These are phyloP conservation scores for Vachellia collinsii DNA, from an alignment of 306 rosid genomes.

Conservation along the genomic window DNA sequence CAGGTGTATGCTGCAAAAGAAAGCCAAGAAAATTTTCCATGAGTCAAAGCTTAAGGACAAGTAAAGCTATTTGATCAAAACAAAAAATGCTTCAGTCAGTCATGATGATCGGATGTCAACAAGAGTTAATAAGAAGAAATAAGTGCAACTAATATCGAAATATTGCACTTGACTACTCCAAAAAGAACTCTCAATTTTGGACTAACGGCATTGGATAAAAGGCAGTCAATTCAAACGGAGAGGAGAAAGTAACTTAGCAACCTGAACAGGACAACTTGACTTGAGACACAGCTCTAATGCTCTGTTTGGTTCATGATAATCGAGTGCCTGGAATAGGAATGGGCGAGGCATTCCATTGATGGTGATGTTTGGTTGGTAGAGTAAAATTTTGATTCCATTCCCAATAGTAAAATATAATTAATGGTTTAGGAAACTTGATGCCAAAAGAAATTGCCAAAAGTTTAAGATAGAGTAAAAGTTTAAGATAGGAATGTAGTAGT, in stretches of 20 bases:
- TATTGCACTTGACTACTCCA: not conserved
- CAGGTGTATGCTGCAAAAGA: conserved; percentile 73
- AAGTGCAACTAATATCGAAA: not conserved
- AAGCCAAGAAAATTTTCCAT: conserved; percentile 25
- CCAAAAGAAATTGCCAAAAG: no score
- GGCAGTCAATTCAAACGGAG: not conserved
- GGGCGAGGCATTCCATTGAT: not conserved
- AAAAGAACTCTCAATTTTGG: not conserved
- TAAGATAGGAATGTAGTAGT: no score
- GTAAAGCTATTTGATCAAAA: not conserved
- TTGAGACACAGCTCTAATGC: not conserved
- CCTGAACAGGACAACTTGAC: not conserved
- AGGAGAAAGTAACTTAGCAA: not conserved
- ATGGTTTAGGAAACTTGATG: not conserved
- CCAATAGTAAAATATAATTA: no score
- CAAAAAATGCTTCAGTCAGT: not conserved
- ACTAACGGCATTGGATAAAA: not conserved
- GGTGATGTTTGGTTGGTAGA: not conserved
- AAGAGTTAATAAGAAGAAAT: not conserved
- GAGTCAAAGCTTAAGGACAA: not conserved
- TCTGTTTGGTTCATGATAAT: not conserved
- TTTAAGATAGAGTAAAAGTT: no score
- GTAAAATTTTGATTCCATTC: not conserved
- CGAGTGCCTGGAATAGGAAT: not conserved
- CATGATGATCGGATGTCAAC: not conserved